These are phyloP conservation scores for Cenococcum geophilum DNA, from an alignment of 495 filamentous ascomycete species.

Conservation along the genomic window DNA sequence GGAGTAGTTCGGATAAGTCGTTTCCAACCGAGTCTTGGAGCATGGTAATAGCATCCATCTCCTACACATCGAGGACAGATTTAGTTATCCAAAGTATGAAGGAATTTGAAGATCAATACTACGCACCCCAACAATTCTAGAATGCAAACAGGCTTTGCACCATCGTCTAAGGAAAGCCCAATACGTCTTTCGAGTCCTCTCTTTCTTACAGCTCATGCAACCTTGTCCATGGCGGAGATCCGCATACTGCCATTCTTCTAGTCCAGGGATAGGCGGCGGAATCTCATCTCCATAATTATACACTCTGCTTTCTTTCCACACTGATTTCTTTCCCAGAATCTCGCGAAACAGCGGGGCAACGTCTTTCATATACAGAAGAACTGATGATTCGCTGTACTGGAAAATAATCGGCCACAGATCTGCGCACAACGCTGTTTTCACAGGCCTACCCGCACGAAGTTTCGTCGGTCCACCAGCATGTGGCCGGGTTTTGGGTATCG, in stretches of 20 bases:
- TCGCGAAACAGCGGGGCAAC: background rate
- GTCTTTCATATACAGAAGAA: background rate
- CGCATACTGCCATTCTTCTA: slow-evolving; percentile 35
- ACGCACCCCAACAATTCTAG: slow-evolving; percentile 29
- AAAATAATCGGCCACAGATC: background rate
- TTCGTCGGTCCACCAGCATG: background rate
- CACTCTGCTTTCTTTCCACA: slow-evolving; percentile 1
- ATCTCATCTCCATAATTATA: background rate
- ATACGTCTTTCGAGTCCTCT: slow-evolving; percentile 31
- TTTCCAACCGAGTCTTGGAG: background rate
- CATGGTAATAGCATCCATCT: background rate
- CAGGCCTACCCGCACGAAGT: background rate
- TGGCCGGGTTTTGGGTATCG: too few species aligned
- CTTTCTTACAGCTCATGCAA: slow-evolving; percentile 29
- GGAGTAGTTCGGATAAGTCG: slow-evolving; percentile 10
- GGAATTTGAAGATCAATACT: background rate
- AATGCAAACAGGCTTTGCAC: slow-evolving; percentile 32
- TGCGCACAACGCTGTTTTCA: background rate
- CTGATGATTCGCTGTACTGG: background rate
- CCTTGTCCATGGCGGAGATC: slow-evolving; percentile 34
- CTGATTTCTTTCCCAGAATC: background rate
- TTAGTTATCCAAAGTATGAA: background rate
- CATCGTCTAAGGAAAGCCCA: slow-evolving; percentile 35
- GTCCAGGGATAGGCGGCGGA: slow-evolving; percentile 1
- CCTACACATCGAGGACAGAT: slow-evolving; percentile 6